phyloP scores from a whole-genome alignment of 129 eudicot genomes.

The Arctium minus region DNA sequence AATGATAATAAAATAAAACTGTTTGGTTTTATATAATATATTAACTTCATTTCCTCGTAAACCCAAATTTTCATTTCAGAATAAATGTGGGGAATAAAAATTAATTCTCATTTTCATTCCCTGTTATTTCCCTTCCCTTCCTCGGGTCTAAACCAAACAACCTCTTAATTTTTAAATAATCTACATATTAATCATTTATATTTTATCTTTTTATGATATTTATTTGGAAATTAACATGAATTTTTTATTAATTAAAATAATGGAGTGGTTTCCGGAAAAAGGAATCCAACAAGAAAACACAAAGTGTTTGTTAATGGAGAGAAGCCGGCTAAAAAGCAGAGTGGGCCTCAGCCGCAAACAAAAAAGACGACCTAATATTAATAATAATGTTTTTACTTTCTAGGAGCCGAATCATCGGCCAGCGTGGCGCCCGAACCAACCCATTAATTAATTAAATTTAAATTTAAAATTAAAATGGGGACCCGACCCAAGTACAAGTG shows the following conservation, averaged over 20 bases:
- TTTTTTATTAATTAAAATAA: background rate
- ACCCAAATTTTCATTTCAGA: no score
- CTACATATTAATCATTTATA: no score
- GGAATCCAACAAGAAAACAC: background rate
- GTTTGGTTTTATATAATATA: no score
- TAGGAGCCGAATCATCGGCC: conserved; percentile 34
- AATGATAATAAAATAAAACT: no score
- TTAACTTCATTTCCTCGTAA: no score
- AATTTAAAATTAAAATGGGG: background rate
- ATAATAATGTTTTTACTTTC: conserved; percentile 27
- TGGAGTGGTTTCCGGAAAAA: background rate
- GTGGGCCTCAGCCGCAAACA: conserved; percentile 36
- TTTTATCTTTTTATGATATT: no score
- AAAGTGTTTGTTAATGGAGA: conserved; percentile 23
- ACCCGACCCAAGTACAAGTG: conserved; percentile 27
- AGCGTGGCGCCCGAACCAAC: conserved; percentile 30
- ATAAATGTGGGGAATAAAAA: no score
- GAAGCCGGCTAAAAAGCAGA: conserved; percentile 39
- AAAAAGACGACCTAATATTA: conserved; percentile 24
- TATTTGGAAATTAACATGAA: no score
- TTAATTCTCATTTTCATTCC: no score
- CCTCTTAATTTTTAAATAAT: no score
- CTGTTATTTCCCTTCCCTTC: no score
- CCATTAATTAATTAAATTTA: background rate
- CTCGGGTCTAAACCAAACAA: no score